Evolutionary conservation across 2,329 filamentous ascomycete genomes (phyloP), one percentile per base, ranked within the genome.

Genomic region (Talaromyces sp.): DNA sequence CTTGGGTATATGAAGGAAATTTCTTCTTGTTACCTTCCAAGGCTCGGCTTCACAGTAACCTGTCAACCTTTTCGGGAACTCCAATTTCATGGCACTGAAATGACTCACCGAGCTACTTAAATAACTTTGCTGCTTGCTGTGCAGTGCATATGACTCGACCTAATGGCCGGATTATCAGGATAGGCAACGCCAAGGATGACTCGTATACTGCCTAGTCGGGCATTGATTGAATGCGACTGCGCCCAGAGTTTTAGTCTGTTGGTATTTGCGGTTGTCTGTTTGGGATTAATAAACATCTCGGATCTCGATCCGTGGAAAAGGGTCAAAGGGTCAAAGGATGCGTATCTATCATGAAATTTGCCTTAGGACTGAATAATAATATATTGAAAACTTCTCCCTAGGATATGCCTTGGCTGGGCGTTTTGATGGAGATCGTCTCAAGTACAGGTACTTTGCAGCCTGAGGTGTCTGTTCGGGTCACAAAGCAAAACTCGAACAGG

Each of bases 271-370:
- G n/a, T 54, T 19, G 1, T 27, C 19, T 52, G 31, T 35, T 47
- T 54, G 50, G 27, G 31, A 54, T 54, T 54, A 54, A 35, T 54
- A 54, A 54, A 56, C 52, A 37, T n/a, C 24, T 52, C 27, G 27
- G 24, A 33, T n/a, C 27, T 52, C 27, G 14, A 33, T 33, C 13
- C 27, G 16, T 33, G 24, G 22, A 22, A 10, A 31, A 52, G 27
- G 27, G 49, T 16, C 45, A 10, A 31, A 52, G 27, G 27, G 49
- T 16, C 45, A 24, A 27, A 19, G 43, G 19, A 50, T 24, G 24
- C 13, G 24, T 50, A 9, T 50, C 22, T 16, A 11, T 22, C 22
- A 27, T 27, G 47, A 50, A 22, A 31, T 31, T 52, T 27, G 49
- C 24, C 49, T 5, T 52, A 37, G 9, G 35, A 37, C 35, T 33